Evolutionary conservation across 345 rosid genomes (phyloP), one percentile per base, ranked within the genome.

Genomic region (Moringa oleifera): DNA sequence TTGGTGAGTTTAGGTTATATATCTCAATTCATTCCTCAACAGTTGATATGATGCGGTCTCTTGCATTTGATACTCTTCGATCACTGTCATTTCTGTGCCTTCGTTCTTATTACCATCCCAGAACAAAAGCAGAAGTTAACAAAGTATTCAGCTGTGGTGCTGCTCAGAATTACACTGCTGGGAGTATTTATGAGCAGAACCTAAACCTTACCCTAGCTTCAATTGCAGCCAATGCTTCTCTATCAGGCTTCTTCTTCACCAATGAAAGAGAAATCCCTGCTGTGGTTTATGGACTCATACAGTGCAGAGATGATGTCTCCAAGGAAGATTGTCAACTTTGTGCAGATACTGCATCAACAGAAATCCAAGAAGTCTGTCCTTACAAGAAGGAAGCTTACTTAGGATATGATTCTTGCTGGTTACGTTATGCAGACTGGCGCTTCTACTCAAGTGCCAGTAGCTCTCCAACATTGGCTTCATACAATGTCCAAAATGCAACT

Each of bases 271-370:
- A 68, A 61, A 58, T 25, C 33, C 24, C 11, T 33, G 37, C 5
- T 11, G 21, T 21, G 0, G 75, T 62, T 24, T 70, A 61, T 57
- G 78, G 75, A 1, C 69, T 79, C 15, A 37, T 68, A 28, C 77
- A 52, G 52, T 72, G 80, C 65, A 61, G 68, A 63, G 68, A 61
- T 23, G 66, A 69, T 31, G n/a, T 52, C 22, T 68, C 76, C 8
- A 17, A 23, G 18, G 59, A 33, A n/a, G 70, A 36, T 5, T 79
- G 83, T 58, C 71, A 64, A 69, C 20, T 58, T 45, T 73, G 78
- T 55, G 74, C 63, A 7, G 37, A 25, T 19, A 49, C 37, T 1
- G 51, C 65, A 11, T 46, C 65, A 17, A 20, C 23, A 49, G 62
- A 24, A 22, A 73, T 76, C 28, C 31, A 15, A 25, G 58, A 28